Percentiles rank a stretch among this genome's conserved stretches.
phyloP scores from a whole-genome alignment of 2,329 filamentous ascomycete species.

The Diaporthe eres region DNA sequence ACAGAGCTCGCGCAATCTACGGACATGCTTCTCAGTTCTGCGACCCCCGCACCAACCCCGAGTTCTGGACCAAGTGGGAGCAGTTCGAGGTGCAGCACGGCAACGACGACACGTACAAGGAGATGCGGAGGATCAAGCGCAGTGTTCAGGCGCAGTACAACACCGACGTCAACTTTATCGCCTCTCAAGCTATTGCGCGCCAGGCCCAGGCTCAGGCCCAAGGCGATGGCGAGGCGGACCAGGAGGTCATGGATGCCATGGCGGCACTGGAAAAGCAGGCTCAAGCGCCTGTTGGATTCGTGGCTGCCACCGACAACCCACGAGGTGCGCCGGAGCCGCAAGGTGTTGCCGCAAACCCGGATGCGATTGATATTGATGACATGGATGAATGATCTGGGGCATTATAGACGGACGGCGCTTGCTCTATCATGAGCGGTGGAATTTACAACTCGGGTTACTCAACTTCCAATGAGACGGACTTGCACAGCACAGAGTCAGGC shows the following conservation, averaged over 20 bases:
- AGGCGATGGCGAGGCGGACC: constrained; percentile 60
- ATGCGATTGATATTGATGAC: constrained; percentile 86
- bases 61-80: constrained; percentile 98
- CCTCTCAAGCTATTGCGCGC: constrained; percentile 91
- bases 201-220: constrained; percentile 70
- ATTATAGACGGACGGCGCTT: constrained; percentile 27
- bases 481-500: constrained; percentile 11
- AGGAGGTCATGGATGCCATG: constrained; percentile 83
- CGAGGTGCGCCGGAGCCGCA: constrained; percentile 65
- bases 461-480: background rate
- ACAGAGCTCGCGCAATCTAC: constrained; percentile 94
- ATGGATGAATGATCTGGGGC: constrained; percentile 69
- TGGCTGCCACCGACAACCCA: constrained; percentile 84
- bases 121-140: constrained; percentile 98
- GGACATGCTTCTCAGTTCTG: constrained; percentile 98
- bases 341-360: constrained; percentile 77
- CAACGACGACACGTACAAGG: constrained; percentile 99
- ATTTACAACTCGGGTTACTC: constrained; percentile 4
- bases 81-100: constrained; percentile 97
- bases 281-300: constrained; percentile 90
- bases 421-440: constrained; percentile 13
- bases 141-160: constrained; percentile 99
- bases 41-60: constrained; percentile 89
- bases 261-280: constrained; percentile 88
- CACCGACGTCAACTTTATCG: constrained; percentile 98